phyloP scores from a whole-genome alignment of 2,329 filamentous ascomycete species.

The Ophiostoma ulmi region DNA sequence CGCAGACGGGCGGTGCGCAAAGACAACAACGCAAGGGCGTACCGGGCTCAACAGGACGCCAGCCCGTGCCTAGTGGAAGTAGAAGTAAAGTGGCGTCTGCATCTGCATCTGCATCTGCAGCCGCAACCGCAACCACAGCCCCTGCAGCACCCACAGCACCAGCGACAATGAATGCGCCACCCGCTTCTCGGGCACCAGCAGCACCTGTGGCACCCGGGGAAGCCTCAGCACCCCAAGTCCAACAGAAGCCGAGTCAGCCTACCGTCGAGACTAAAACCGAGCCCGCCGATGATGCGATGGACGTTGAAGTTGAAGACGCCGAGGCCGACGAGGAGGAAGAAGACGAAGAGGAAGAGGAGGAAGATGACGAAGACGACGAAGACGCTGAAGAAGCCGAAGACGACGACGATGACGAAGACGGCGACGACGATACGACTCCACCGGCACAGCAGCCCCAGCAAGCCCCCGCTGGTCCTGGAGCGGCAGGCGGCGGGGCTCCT shows the following conservation, averaged over 20 bases:
- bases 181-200: not conserved
- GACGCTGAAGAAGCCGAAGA: slow-evolving; percentile 15
- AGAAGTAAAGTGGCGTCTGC: not conserved
- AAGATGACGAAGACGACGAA: not conserved
- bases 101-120: not conserved
- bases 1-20: not conserved
- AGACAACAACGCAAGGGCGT: not conserved
- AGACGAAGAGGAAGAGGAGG: slow-evolving; percentile 9
- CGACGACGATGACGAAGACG: slow-evolving; percentile 16
- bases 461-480: not conserved
- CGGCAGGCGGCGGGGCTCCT: not conserved
- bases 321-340: slow-evolving; percentile 4
- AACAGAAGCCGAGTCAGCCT: not conserved
- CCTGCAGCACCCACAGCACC: not conserved
- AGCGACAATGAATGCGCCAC: not conserved
- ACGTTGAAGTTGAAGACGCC: not conserved
- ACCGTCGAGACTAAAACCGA: not conserved
- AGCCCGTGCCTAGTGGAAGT: not conserved
- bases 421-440: slow-evolving; percentile 3
- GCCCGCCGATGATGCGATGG: not conserved
- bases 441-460: not conserved
- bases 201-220: not conserved
- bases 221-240: not conserved
- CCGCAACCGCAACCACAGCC: not conserved
- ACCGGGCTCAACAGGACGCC: not conserved